Conservation (phyloP, 495 filamentous ascomycete species). For the Aspergillus avenaceus region DNA sequence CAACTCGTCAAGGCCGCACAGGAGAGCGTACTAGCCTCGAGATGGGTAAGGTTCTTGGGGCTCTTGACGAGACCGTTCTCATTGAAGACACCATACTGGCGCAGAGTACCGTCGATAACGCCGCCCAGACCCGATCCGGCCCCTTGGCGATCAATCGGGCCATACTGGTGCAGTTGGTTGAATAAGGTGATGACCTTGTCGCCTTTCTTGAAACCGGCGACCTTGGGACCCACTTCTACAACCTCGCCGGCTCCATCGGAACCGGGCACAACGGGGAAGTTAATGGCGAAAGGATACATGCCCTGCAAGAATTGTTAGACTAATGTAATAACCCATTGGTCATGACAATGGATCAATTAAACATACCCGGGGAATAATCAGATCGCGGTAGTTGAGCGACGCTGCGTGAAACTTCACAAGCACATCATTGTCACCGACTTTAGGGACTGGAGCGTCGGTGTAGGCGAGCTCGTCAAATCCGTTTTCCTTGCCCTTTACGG, state of each 20-base stretch:
- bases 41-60: constrained; percentile 56
- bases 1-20: constrained; percentile 78
- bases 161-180: constrained; percentile 71
- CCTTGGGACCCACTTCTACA: constrained; percentile 61
- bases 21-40: constrained; percentile 62
- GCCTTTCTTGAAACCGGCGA: constrained; percentile 63
- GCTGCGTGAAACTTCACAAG: constrained; percentile 72
- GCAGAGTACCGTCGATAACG: constrained; percentile 62
- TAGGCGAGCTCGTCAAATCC: constrained; percentile 60
- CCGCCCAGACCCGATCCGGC: constrained; percentile 63
- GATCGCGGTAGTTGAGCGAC: constrained; percentile 80
- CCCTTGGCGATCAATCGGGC: constrained; percentile 42
- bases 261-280: constrained; percentile 56
- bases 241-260: constrained; percentile 81
- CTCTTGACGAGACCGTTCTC: constrained; percentile 65
- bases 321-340: not conserved
- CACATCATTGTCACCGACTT: constrained; percentile 64
- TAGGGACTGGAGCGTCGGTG: constrained; percentile 50
- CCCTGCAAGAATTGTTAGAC: constrained; percentile 38
- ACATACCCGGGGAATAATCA: constrained; percentile 65
- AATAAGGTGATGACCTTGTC: constrained; percentile 74
- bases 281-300: constrained; percentile 60
- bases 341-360: not conserved
- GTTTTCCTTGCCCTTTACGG: constrained; percentile 48
- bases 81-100: constrained; percentile 67